Evolutionary conservation across 2,329 filamentous ascomycete genomes (phyloP).

Genomic region (Arthrobotrys pseudoclavata): DNA sequence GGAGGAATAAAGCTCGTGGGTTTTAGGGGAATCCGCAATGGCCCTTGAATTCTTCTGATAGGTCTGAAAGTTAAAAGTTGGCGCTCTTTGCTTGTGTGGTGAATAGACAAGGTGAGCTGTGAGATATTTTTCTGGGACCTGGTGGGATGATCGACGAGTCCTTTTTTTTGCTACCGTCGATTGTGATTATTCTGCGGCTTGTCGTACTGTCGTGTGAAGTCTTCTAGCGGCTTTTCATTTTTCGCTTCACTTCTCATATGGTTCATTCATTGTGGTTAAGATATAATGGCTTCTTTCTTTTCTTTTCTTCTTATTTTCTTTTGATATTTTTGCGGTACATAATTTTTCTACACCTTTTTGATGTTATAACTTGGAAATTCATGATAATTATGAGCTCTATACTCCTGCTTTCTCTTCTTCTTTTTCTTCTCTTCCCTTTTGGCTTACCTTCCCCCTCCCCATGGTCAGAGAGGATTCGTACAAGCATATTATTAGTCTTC

Average conservation of each 20-base stretch:
- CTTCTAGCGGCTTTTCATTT: slow-evolving; percentile 7
- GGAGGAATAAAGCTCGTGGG: slow-evolving; percentile 53
- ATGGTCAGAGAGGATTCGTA: neutral
- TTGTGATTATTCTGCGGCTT: slow-evolving; percentile 13
- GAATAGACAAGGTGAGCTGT: slow-evolving; percentile 17
- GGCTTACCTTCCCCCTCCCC: neutral
- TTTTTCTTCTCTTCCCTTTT: neutral
- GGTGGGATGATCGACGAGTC: neutral
- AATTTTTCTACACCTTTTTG: slow-evolving; percentile 15
- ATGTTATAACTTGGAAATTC: slow-evolving; percentile 27
- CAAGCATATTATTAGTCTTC: neutral
- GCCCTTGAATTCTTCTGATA: slow-evolving; percentile 9
- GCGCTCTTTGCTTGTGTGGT: slow-evolving; percentile 9
- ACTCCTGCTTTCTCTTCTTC: neutral
- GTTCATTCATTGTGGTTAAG: slow-evolving; percentile 11
- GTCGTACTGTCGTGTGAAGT: neutral
- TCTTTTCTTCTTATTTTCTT: slow-evolving; percentile 4
- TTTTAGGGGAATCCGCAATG: slow-evolving; percentile 45
- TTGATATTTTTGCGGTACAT: slow-evolving; percentile 27
- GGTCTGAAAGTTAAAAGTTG: slow-evolving; percentile 21
- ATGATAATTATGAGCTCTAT: slow-evolving; percentile 11
- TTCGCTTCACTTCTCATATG: neutral
- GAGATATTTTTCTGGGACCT: slow-evolving; percentile 10
- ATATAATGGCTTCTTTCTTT: slow-evolving; percentile 16
- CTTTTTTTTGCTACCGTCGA: slow-evolving; percentile 21